These are phyloP conservation scores for Pseudofabraea citricarpa DNA, from an alignment of 2,329 filamentous ascomycete species.

Conservation along the genomic window DNA sequence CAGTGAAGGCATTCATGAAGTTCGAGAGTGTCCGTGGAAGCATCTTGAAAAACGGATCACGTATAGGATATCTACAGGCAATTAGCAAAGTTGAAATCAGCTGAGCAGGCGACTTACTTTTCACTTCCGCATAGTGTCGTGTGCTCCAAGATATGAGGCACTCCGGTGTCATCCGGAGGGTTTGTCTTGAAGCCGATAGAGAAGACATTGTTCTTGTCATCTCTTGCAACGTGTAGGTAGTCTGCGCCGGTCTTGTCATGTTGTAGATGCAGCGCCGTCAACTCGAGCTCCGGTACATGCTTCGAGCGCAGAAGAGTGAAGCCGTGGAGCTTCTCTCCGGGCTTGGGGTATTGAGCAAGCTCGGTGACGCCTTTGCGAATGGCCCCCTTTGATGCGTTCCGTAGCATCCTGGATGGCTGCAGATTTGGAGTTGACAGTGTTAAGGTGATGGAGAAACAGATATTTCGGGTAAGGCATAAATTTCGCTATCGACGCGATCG, in stretches of 20 bases:
- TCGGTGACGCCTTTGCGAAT: conserved; percentile 67
- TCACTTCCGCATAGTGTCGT: conserved; percentile 93
- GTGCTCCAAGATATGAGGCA: conserved; percentile 96
- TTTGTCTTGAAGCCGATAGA: conserved; percentile 99
- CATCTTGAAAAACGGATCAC: conserved; percentile 99
- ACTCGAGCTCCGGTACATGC: conserved; percentile 87
- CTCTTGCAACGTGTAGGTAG: conserved; percentile 89
- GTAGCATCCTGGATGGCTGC: conserved; percentile 37
- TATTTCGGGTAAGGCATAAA: too few relatives aligned
- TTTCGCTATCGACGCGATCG: background rate
- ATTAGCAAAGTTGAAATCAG: conserved; percentile 23
- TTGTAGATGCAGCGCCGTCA: conserved; percentile 84
- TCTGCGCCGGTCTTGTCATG: conserved; percentile 96
- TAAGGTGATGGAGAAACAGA: too few relatives aligned
- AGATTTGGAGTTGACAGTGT: background rate
- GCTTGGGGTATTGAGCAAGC: conserved; percentile 67
- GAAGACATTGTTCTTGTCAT: conserved; percentile 99
- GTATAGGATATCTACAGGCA: conserved; percentile 77
- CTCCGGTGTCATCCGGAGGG: conserved; percentile 89
- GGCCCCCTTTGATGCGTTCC: conserved; percentile 41
- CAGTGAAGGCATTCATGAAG: conserved; percentile 99
- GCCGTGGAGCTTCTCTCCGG: conserved; percentile 84
- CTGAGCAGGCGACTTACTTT: conserved; percentile 52
- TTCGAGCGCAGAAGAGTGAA: conserved; percentile 88
- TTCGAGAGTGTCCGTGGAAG: conserved; percentile 95